Conservation (phyloP, 2,329 filamentous ascomycete species). For the Bisporella sp. region DNA sequence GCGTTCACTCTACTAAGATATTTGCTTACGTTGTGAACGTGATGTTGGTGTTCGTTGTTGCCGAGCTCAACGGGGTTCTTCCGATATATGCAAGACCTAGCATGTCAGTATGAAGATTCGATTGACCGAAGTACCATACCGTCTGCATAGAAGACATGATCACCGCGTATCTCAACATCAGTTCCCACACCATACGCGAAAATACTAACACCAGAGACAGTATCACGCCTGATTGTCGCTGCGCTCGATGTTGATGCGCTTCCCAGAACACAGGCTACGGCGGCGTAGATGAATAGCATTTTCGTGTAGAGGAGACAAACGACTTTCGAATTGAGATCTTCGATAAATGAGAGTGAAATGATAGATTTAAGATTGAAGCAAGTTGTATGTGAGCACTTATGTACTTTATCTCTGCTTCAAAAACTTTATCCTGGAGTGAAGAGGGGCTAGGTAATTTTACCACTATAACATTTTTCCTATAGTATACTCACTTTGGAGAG, state of each 20-base stretch:
- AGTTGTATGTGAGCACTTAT: too few relatives aligned
- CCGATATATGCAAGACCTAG: slow-evolving; percentile 26
- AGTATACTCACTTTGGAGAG: too few relatives aligned
- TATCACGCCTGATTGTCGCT: neutral
- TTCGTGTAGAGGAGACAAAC: neutral
- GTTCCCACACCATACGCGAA: slow-evolving; percentile 24
- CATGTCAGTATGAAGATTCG: neutral
- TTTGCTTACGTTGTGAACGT: slow-evolving; percentile 12
- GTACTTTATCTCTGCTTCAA: too few relatives aligned
- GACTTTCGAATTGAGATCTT: too few relatives aligned
- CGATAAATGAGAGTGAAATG: too few relatives aligned
- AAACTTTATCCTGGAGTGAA: too few relatives aligned
- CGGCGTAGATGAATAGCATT: neutral
- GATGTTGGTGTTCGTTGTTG: slow-evolving; percentile 20
- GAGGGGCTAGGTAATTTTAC: too few relatives aligned
- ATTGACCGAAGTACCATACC: slow-evolving; percentile 14
- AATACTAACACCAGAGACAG: slow-evolving; percentile 8
- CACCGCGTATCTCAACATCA: slow-evolving; percentile 9
- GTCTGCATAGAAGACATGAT: slow-evolving; percentile 25
- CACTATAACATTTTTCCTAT: too few relatives aligned
- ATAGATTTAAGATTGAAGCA: too few relatives aligned
- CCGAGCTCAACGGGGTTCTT: slow-evolving; percentile 10
- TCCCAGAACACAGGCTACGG: neutral
- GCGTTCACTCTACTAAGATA: too few relatives aligned
- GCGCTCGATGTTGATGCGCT: neutral